These are phyloP conservation scores for Paradendryphiella salina DNA, from an alignment of 2,329 filamentous ascomycete genomes.

Conservation along the genomic window DNA sequence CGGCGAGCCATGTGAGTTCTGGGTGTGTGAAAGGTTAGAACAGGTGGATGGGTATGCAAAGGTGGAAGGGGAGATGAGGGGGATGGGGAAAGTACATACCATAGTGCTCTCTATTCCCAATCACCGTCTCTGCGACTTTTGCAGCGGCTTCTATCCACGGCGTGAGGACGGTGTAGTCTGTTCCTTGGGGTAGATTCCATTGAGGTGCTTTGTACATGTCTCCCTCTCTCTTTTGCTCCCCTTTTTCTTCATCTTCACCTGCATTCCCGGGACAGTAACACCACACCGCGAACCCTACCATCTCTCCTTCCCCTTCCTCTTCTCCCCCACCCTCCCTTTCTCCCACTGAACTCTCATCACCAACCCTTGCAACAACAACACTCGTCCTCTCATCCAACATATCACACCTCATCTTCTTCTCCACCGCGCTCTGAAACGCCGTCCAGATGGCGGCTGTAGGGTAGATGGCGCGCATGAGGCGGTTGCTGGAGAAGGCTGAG, in stretches of 20 bases:
- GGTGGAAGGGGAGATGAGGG: not conserved
- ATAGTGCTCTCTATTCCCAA: slow-evolving; percentile 10
- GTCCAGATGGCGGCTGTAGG: slow-evolving; percentile 8
- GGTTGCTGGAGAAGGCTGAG: slow-evolving; percentile 11
- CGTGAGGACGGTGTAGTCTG: slow-evolving; percentile 7
- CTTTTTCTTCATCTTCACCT: not conserved
- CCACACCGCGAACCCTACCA: slow-evolving; percentile 12
- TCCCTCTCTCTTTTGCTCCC: not conserved
- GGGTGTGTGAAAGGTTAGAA: not conserved
- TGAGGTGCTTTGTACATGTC: slow-evolving; percentile 1
- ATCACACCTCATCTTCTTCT: slow-evolving; percentile 6
- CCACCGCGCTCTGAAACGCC: slow-evolving; percentile 5
- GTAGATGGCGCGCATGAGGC: slow-evolving; percentile 13
- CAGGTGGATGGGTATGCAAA: not conserved
- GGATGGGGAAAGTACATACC: not conserved
- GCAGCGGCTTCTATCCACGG: slow-evolving; percentile 8
- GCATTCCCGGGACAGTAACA: not conserved
- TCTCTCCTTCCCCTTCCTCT: not conserved
- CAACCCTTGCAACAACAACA: slow-evolving; percentile 2
- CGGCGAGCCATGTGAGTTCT: slow-evolving; percentile 14
- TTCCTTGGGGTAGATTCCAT: slow-evolving; percentile 10
- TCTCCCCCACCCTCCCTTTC: not conserved
- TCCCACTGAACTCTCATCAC: not conserved
- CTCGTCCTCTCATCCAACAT: slow-evolving; percentile 8
- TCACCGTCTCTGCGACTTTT: not conserved